Evolutionary conservation across 768 basidiomycete genomes (phyloP).

Genomic region (Tulasnella sp.): DNA sequence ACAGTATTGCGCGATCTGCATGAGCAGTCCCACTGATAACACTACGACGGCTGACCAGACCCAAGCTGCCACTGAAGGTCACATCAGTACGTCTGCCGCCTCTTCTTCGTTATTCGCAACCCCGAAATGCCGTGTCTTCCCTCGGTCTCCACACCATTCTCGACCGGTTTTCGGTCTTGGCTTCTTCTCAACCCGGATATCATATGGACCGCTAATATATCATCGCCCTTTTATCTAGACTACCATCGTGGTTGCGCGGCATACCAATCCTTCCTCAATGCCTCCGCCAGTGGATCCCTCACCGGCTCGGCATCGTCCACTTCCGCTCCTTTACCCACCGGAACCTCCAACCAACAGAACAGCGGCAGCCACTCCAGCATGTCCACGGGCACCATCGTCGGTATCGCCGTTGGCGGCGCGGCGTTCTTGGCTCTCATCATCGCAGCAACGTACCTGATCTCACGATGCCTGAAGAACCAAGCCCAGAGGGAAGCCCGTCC

Average conservation of each 20-base stretch:
- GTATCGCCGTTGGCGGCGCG: background rate
- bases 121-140: background rate
- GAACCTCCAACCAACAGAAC: background rate
- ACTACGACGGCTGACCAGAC: conserved; percentile 16
- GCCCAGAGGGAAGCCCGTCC: background rate
- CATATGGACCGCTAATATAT: background rate
- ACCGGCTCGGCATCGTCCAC: conserved; percentile 9
- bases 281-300: background rate
- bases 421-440: background rate
- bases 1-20: conserved; percentile 18
- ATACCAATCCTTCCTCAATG: background rate
- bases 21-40: conserved; percentile 17
- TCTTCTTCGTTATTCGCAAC: background rate
- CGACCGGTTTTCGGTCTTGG: background rate
- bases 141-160: background rate
- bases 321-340: background rate
- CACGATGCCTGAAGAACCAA: background rate
- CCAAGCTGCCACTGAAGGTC: conserved; percentile 6
- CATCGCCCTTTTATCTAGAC: background rate
- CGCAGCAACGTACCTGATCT: background rate
- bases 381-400: conserved; percentile 14
- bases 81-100: background rate
- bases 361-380: background rate
- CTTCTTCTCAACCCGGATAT: background rate
- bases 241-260: conserved; percentile 14